Evolutionary conservation across 2,329 filamentous ascomycete genomes (phyloP).

Genomic region (Fusarium sulawesiense): DNA sequence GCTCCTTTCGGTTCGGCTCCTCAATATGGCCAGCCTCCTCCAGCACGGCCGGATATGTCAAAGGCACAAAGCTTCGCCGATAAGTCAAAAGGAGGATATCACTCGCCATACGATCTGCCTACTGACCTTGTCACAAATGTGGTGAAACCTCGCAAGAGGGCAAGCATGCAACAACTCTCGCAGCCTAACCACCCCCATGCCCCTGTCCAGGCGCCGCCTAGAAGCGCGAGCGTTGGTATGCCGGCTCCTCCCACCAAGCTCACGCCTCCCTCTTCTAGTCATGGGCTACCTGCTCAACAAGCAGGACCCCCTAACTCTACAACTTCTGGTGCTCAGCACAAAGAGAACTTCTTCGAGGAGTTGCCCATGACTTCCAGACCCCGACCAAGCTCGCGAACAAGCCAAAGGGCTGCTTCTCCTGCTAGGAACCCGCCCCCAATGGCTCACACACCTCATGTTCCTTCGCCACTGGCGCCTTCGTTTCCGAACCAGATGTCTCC

Average conservation of each 20-base stretch:
- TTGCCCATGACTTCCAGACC: constrained; percentile 72
- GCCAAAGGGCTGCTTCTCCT: constrained; percentile 58
- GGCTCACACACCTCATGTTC: constrained; percentile 40
- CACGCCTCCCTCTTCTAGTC: constrained; percentile 52
- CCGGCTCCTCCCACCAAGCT: constrained; percentile 46
- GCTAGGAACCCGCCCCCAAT: constrained; percentile 49
- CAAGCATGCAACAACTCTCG: constrained; percentile 67
- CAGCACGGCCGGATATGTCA: constrained; percentile 57
- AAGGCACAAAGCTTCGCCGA: constrained; percentile 87
- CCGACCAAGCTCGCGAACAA: constrained; percentile 69
- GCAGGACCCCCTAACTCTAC: constrained; percentile 50
- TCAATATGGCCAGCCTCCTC: constrained; percentile 54
- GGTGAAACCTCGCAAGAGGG: constrained; percentile 75
- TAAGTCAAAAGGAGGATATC: constrained; percentile 90
- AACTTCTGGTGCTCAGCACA: constrained; percentile 52
- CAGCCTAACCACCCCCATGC: constrained; percentile 56
- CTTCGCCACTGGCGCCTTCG: constrained; percentile 43
- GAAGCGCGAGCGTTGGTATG: constrained; percentile 70
- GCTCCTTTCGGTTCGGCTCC: constrained; percentile 44
- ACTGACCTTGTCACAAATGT: constrained; percentile 73
- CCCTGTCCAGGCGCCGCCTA: constrained; percentile 57
- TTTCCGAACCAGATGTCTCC: constrained; percentile 38
- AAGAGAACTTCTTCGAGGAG: constrained; percentile 80
- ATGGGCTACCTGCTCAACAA: constrained; percentile 48
- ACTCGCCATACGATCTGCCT: constrained; percentile 94